Percentiles rank a stretch among this genome's conserved stretches.
Conservation (phyloP, 2,329 filamentous ascomycete genomes). For the Sarocladium kiliense region DNA sequence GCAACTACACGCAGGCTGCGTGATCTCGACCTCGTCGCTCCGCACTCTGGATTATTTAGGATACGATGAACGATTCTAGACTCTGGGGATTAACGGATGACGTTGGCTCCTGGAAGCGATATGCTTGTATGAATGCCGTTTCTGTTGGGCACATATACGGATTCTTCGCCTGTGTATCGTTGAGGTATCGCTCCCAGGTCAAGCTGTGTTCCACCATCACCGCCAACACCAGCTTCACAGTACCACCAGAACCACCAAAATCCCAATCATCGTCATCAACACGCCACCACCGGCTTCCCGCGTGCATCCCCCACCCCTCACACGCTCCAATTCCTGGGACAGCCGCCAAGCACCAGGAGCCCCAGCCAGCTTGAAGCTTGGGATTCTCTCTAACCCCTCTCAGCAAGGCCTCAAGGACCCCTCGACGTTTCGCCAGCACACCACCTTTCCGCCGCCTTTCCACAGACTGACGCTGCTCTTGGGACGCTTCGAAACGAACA, state of each 20-base stretch:
- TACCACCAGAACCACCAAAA: not conserved
- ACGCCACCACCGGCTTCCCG: slow-evolving; percentile 5
- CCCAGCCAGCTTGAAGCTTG: not conserved
- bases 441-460: not conserved
- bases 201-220: not conserved
- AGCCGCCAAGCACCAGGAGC: not conserved
- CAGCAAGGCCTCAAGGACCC: not conserved
- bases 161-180: not conserved
- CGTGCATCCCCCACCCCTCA: not conserved
- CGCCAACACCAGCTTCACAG: not conserved
- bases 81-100: not conserved
- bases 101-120: not conserved
- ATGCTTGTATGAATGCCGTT: not conserved
- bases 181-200: not conserved
- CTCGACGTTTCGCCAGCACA: not conserved
- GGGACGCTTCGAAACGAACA: slow-evolving; percentile 1
- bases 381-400: not conserved
- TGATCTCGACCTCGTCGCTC: not conserved
- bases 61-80: not conserved
- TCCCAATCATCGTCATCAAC: slow-evolving; percentile 8
- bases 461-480: not conserved
- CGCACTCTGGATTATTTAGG: not conserved
- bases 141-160: not conserved
- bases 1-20: not conserved
- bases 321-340: not conserved